These are phyloP conservation scores for Penicillium griseofulvum DNA, from an alignment of 2,329 filamentous ascomycete species.

Conservation along the genomic window DNA sequence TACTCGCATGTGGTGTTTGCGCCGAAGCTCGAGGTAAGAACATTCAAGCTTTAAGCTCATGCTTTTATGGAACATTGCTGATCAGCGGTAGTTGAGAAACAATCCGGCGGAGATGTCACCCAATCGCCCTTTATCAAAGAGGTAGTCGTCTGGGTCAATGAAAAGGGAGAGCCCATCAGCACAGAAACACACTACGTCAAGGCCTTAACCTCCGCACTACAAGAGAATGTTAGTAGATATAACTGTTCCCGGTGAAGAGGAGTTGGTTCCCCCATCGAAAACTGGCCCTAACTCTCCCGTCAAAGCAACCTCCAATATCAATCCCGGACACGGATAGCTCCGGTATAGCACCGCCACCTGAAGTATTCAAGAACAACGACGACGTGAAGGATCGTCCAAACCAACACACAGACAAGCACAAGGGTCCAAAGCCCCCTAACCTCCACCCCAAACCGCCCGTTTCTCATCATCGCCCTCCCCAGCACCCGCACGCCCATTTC, in stretches of 20 bases:
- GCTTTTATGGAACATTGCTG: constrained; percentile 12
- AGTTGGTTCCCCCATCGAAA: neutral
- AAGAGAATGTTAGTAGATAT: constrained; percentile 18
- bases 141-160: constrained; percentile 60
- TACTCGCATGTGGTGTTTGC: constrained; percentile 15
- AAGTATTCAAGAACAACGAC: neutral
- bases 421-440: constrained; percentile 16
- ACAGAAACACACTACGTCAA: constrained; percentile 32
- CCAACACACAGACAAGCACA: neutral
- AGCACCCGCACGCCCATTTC: constrained; percentile 22
- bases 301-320: neutral
- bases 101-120: constrained; percentile 28
- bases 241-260: neutral
- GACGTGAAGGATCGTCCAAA: neutral
- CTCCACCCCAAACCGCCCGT: constrained; percentile 25
- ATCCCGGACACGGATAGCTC: neutral
- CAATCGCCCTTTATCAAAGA: constrained; percentile 46
- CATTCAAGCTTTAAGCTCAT: neutral
- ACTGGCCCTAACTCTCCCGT: neutral
- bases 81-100: constrained; percentile 6
- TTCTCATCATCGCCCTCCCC: constrained; percentile 6
- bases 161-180: constrained; percentile 53
- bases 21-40: constrained; percentile 27
- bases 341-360: neutral
- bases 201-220: constrained; percentile 4